Conservation (phyloP, 257 asterid genomes). For the Dorcoceras hygrometricum region DNA sequence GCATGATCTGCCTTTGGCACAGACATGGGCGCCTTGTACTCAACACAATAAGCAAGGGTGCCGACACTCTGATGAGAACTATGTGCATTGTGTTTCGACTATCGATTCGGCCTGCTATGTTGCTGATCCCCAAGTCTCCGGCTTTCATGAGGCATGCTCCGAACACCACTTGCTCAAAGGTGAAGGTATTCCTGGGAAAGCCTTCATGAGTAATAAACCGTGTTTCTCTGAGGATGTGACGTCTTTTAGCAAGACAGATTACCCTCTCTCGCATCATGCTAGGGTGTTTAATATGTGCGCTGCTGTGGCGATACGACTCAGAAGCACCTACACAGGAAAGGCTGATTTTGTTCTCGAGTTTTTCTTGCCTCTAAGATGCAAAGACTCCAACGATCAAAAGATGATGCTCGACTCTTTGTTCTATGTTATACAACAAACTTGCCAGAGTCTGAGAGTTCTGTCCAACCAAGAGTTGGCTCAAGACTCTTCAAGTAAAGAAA, state of each 20-base stretch:
- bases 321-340: conserved; percentile 51
- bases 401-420: conserved; percentile 57
- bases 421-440: conserved; percentile 49
- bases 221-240: conserved; percentile 67
- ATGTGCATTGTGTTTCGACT: conserved; percentile 58
- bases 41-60: conserved; percentile 68
- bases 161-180: conserved; percentile 81
- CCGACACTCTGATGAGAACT: conserved; percentile 64
- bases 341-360: conserved; percentile 79
- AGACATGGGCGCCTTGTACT: conserved; percentile 70
- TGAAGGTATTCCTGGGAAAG: conserved; percentile 75
- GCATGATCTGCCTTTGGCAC: conserved; percentile 69
- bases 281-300: conserved; percentile 48
- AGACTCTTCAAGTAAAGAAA: conserved; percentile 39
- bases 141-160: conserved; percentile 73
- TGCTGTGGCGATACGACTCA: conserved; percentile 74
- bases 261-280: conserved; percentile 77
- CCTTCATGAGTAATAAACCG: conserved; percentile 68
- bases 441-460: conserved; percentile 59
- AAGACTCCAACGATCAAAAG: conserved; percentile 47
- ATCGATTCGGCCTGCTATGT: conserved; percentile 66
- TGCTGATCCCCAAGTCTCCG: conserved; percentile 43
- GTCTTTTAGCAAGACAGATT: conserved; percentile 62
- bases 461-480: conserved; percentile 54
- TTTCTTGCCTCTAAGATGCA: conserved; percentile 67